Conservation (phyloP, 352 stramenopile genomes). For the Phytophthora macrochlamydospora region DNA sequence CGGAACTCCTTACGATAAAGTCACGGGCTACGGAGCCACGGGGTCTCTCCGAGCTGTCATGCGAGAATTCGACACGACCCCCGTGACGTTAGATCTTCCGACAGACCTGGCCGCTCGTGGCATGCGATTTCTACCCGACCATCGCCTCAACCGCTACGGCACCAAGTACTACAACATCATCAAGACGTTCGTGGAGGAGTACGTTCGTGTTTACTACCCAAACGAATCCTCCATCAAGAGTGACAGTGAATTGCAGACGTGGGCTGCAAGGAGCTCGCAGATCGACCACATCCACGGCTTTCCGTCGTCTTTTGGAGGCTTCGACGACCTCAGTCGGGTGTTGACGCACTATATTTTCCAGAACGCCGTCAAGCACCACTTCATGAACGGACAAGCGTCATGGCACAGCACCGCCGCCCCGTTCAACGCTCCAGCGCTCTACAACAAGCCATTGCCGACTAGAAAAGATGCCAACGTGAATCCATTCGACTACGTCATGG, state of each 20-base stretch:
- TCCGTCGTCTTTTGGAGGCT: slow-evolving; percentile 20
- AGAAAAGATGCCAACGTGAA: slow-evolving; percentile 31
- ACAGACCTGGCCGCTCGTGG: slow-evolving; percentile 27
- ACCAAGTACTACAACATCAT: slow-evolving; percentile 36
- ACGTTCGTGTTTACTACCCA: slow-evolving; percentile 43
- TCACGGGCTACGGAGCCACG: slow-evolving; percentile 39
- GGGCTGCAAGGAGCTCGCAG: slow-evolving; percentile 29
- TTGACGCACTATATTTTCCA: slow-evolving; percentile 49
- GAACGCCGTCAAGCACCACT: slow-evolving; percentile 46
- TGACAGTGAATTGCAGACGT: slow-evolving; percentile 55
- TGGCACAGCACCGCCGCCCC: slow-evolving; percentile 45
- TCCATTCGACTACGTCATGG: slow-evolving; percentile 47
- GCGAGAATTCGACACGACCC: slow-evolving; percentile 25
- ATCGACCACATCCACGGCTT: slow-evolving; percentile 42
- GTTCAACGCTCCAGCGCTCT: slow-evolving; percentile 33
- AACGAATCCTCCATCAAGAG: slow-evolving; percentile 19
- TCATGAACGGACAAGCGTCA: slow-evolving; percentile 46
- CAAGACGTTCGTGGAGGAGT: slow-evolving; percentile 43
- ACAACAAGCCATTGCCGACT: slow-evolving; percentile 37
- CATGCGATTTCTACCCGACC: slow-evolving; percentile 26
- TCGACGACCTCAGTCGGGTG: slow-evolving; percentile 23
- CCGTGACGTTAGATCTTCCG: slow-evolving; percentile 24
- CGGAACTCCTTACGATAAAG: slow-evolving; percentile 38
- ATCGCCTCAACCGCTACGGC: slow-evolving; percentile 32
- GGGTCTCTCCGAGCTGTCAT: slow-evolving; percentile 38